Base-by-base conservation (phyloP, 2,329 filamentous ascomycete genomes). In the Westerdykella ornata region DNA sequence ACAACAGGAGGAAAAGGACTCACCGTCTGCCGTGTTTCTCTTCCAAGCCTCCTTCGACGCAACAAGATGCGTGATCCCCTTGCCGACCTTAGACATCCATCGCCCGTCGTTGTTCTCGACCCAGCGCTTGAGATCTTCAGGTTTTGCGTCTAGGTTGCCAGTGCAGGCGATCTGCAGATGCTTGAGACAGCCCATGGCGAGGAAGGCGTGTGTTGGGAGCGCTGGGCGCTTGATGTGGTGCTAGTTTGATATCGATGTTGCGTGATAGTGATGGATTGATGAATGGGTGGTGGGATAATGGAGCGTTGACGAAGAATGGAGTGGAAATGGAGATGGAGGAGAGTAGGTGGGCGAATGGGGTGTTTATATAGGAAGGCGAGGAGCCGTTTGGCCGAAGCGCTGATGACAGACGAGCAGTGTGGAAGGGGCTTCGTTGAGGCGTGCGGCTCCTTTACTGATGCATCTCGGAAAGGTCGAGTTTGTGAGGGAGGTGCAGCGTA, bases 31-130 rank as follows among this genome's bases (percentile, higher is more conserved):
- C 44, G 62, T 60, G 1, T 70, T 54, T 5, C 70, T 63, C 46
- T 75, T 73, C 62, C 79, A 88, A 13, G 81, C 76, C 26, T 79
- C 72, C 37, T 75, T 69, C 0, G 78, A 79, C 40, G 80, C 77
- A 16, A 95, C 72, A 0, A 95, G 68, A 63, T 94, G 88, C 0
- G 88, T 94, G 8, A 83, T 77, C 0, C 68, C 54, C 0, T 70
- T 59, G 18, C 70, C 71, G 14, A 87, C 65, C 0, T 71, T 66
- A 1, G 68, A 59, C 0, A 68, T 65, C 57, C 80, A 83, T 1
- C 43, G 62, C 1, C 84, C 88, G 5, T 78, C 80, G 43, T 84
- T 78, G 3, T 70, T 57, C 3, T 69, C 68, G 8, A 86, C 73
- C 85, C 86, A 94, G 30, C 70, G 68, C 28, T 72, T 72, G 28